Percentiles rank a stretch among this genome's conserved stretches.
Conservation (phyloP, 805 yeast species). For the Wickerhamomyces pijperi region DNA sequence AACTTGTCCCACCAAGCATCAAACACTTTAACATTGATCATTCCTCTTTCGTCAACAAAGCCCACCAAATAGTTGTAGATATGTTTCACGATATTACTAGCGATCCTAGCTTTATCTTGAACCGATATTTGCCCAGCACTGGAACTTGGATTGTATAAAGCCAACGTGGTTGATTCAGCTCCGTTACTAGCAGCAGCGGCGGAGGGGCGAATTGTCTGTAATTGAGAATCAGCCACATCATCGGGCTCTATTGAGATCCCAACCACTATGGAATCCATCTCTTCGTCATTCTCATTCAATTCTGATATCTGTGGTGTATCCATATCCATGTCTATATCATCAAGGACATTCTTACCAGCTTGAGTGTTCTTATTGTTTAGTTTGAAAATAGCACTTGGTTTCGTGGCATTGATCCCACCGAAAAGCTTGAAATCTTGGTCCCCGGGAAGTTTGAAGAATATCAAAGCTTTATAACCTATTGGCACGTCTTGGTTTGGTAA, state of each 20-base stretch:
- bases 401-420: conserved; percentile 49
- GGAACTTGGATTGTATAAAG: conserved; percentile 19
- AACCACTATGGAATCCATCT: conserved; percentile 30
- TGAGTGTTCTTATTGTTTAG: conserved; percentile 43
- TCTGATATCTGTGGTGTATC: conserved; percentile 10
- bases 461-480: conserved; percentile 64
- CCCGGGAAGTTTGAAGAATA: conserved; percentile 64
- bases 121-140: conserved; percentile 22
- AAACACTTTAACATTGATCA: conserved; percentile 77
- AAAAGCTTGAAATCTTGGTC: conserved; percentile 46
- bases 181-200: conserved; percentile 1
- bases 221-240: conserved; percentile 47
- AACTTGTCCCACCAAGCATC: conserved; percentile 96
- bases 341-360: conserved; percentile 27
- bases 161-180: conserved; percentile 11
- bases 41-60: conserved; percentile 71
- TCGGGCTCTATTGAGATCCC: conserved; percentile 91
- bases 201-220: conserved; percentile 27
- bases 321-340: conserved; percentile 47
- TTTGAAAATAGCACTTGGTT: conserved; percentile 89
- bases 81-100: conserved; percentile 80
- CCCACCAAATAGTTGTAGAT: conserved; percentile 88
- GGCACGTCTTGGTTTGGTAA: conserved; percentile 75
- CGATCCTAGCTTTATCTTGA: conserved; percentile 45
- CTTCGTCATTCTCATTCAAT: conserved; percentile 2